Evolutionary conservation across 768 basidiomycete genomes (phyloP).

Genomic region (Strobilomyces echinocephalus): DNA sequence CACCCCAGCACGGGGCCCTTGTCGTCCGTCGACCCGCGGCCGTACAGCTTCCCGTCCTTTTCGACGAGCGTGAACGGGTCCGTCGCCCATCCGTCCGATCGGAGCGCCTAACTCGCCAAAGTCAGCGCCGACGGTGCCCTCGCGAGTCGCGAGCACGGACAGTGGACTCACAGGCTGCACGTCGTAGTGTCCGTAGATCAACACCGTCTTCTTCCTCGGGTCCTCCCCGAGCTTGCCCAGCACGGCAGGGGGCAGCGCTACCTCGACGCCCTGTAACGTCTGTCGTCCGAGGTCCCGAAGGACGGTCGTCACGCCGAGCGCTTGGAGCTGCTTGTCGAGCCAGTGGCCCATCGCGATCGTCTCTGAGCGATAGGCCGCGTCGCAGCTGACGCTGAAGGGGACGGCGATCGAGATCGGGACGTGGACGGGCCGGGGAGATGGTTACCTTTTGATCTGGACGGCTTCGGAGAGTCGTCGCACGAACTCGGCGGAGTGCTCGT

Average conservation of each 20-base stretch:
- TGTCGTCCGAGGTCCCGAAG: slow-evolving; percentile 77
- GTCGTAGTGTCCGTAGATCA: slow-evolving; percentile 93
- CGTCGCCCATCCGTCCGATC: slow-evolving; percentile 80
- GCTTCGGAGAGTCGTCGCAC: slow-evolving; percentile 77
- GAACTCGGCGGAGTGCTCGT: slow-evolving; percentile 65
- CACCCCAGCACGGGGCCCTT: slow-evolving; percentile 88
- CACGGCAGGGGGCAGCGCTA: slow-evolving; percentile 78
- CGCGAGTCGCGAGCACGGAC: too few species aligned
- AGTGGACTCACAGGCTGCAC: slow-evolving; percentile 77
- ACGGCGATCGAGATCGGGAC: not conserved
- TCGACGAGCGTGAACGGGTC: slow-evolving; percentile 74
- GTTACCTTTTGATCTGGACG: slow-evolving; percentile 75
- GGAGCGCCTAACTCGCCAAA: too few species aligned
- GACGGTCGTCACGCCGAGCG: slow-evolving; percentile 75
- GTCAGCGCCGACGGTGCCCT: too few species aligned
- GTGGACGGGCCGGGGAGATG: not conserved
- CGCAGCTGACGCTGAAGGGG: slow-evolving; percentile 56
- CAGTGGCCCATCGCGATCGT: slow-evolving; percentile 85
- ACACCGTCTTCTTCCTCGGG: slow-evolving; percentile 86
- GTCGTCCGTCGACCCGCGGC: slow-evolving; percentile 90
- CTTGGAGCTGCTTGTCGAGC: slow-evolving; percentile 66
- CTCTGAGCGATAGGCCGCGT: slow-evolving; percentile 64
- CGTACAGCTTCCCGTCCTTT: slow-evolving; percentile 60
- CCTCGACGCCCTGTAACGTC: slow-evolving; percentile 59
- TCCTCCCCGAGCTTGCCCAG: slow-evolving; percentile 80